Conservation (phyloP, 768 basidiomycete species). For the Collybiopsis confluens region DNA sequence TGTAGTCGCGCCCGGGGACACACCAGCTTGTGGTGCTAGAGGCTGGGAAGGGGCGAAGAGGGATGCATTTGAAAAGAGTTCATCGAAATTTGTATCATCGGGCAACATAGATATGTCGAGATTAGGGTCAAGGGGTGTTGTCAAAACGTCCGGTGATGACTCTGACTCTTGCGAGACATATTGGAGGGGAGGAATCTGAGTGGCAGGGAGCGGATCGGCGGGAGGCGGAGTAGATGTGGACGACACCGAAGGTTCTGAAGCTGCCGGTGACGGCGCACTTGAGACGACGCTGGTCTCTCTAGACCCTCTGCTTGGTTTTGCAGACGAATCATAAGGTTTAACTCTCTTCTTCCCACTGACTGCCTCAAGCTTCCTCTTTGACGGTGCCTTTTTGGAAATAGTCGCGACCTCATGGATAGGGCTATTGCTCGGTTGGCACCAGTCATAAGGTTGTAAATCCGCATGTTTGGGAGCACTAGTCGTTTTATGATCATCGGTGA, state of each 20-base stretch:
- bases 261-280: slow-evolving; percentile 44
- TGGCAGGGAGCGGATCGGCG: slow-evolving; percentile 11
- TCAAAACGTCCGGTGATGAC: slow-evolving; percentile 43
- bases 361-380: slow-evolving; percentile 49
- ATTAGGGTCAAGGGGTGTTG: slow-evolving; percentile 35
- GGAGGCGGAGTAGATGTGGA: background rate
- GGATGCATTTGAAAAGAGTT: slow-evolving; percentile 11
- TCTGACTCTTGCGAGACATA: slow-evolving; percentile 39
- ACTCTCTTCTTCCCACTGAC: slow-evolving; percentile 49
- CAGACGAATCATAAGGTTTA: slow-evolving; percentile 63
- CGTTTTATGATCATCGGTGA: slow-evolving; percentile 98
- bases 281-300: slow-evolving; percentile 52
- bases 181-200: slow-evolving; percentile 29
- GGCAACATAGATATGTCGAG: slow-evolving; percentile 37
- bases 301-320: slow-evolving; percentile 37
- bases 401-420: slow-evolving; percentile 5
- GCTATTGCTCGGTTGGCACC: slow-evolving; percentile 35
- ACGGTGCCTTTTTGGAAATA: slow-evolving; percentile 20
- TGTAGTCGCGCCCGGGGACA: slow-evolving; percentile 22
- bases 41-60: slow-evolving; percentile 16
- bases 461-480: slow-evolving; percentile 20
- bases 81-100: slow-evolving; percentile 16
- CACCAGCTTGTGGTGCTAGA: background rate
- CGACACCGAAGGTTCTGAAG: slow-evolving; percentile 11
- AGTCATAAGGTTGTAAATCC: slow-evolving; percentile 38